These are phyloP conservation scores for Hygrophorus pudorinus DNA, from an alignment of 768 basidiomycete species.

Conservation along the genomic window DNA sequence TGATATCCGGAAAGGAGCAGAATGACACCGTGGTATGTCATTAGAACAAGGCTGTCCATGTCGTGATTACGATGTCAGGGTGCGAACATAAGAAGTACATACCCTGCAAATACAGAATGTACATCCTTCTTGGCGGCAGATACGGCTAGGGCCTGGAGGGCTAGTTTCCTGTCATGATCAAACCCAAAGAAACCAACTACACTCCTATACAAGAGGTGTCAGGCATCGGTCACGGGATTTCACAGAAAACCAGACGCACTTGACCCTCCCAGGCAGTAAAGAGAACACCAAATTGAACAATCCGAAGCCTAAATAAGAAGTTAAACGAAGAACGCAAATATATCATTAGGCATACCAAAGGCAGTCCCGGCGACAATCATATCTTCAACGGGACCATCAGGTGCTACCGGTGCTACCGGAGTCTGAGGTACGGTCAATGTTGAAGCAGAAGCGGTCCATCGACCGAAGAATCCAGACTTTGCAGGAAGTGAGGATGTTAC, in stretches of 20 bases:
- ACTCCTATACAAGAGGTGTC: conserved; percentile 26
- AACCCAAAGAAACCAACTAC: conserved; percentile 73
- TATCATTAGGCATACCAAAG: conserved; percentile 42
- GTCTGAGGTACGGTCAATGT: conserved; percentile 13
- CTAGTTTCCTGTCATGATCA: conserved; percentile 59
- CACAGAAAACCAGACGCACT: conserved; percentile 30
- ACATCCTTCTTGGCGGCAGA: conserved; percentile 59
- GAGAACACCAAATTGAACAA: conserved; percentile 78
- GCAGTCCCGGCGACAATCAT: conserved; percentile 67
- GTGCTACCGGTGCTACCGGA: conserved; percentile 1
- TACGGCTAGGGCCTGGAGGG: conserved; percentile 58
- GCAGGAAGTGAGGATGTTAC: conserved; percentile 15
- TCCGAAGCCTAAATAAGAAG: conserved; percentile 34
- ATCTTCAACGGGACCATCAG: conserved; percentile 58
- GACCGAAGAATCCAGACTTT: conserved; percentile 25
- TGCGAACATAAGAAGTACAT: conserved; percentile 13
- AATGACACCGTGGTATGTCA: conserved; percentile 72
- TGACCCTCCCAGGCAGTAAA: conserved; percentile 58
- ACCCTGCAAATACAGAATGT: conserved; percentile 74
- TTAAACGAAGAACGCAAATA: conserved; percentile 5
- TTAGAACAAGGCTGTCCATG: conserved; percentile 50
- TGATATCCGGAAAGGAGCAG: conserved; percentile 67
- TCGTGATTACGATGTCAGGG: not conserved
- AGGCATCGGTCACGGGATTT: not conserved
- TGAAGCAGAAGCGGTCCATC: conserved; percentile 20